Base-by-base conservation (phyloP, 768 basidiomycete species). In the Kwoniella shandongensis region DNA sequence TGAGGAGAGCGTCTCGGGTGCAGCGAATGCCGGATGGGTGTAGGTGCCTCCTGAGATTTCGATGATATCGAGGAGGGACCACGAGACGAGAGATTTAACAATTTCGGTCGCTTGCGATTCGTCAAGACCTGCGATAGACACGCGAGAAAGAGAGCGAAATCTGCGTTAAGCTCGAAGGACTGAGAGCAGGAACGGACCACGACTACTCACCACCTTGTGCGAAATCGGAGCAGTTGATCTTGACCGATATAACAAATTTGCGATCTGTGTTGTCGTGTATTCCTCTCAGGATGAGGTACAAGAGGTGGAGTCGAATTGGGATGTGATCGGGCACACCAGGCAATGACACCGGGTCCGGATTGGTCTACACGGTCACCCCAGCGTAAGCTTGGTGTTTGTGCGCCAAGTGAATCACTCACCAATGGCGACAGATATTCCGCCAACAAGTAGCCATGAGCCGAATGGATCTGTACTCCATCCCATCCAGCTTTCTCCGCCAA, bases 391-490 rank as follows among this genome's bases (percentile, higher is more conserved):
- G n/a, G n/a, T n/a, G n/a, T n/a, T n/a, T 22, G 11, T 13, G 17
- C 23, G 18, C 10, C 26, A 26, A 25, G 35, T n/a, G 30, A 13
- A n/a, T 5, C 25, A 61, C 65, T 40, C 41, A 73, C 71, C 15
- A 66, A 48, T 13, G 71, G 69, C 1, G 71, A 73, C 11, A 73
- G 45, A 49, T 66, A 73, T 39, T 64, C 65, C 3, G 71, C 71
- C 44, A 73, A 29, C 17, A 73, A 50, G 49, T 73, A 73, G 10
- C 71, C 71, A 64, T 73, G 71, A 0, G 71, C 71, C 1, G 68
- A 66, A 72, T 96, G 93, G 10, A 97, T 60, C 67, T 96, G 84
- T 3, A 94, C 78, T 0, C 93, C 92, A 61, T 94, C 89, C 72
- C 91, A 93, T 0, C 89, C 89, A 38, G 86, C 78, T 51, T 81